Evolutionary conservation across 148 eudicot species (phyloP), one percentile per base, ranked within the genome.

Genomic region (Polygonum maritimum): DNA sequence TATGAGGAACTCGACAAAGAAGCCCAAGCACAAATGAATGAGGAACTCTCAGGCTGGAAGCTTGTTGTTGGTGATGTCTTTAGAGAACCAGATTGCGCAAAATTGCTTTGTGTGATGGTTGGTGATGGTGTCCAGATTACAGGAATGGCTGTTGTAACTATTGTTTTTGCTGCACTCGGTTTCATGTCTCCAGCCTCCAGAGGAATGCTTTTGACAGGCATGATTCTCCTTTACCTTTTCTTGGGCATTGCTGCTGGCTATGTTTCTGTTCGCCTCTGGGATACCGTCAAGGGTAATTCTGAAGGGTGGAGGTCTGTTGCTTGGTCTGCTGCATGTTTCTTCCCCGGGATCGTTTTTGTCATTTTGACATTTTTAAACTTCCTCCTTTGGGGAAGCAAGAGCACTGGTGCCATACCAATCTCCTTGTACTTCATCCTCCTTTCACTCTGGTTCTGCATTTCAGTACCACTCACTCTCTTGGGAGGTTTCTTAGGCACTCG

Each of bases 41-140:
- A 77, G 65, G 79, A 77, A 65, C 79, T 77, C 51, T 77, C 79
- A n/a, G 79, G 79, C 21, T 77, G 79, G 79, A 77, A 77, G 79
- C 79, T 77, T 77, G 79, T 77, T 48, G 79, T 77, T 11, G 79
- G 79, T 48, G 79, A 77, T 69, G 79, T 77, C 6, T 77, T 77
- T 18, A 77, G 79, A 38, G 79, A 77, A 69, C 79, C 79, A 15
- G 74, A 69, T 5, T 69, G 60, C 26, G 40, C 79, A 35, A 77
- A 77, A 51, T 39, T 77, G 19, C 79, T 77, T 8, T 67, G 79
- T 36, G 79, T 77, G 60, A 77, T 77, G 74, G 74, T 77, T 77
- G 79, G 79, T 65, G 79, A 77, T 51, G 79, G 79, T 19, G 74
- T 77, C 7, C 79, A 77, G 79, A 77, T 77, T 36, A 69, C 74